phyloP scores from a whole-genome alignment of 2,329 filamentous ascomycete species.

The Xylariaceae sp. region DNA sequence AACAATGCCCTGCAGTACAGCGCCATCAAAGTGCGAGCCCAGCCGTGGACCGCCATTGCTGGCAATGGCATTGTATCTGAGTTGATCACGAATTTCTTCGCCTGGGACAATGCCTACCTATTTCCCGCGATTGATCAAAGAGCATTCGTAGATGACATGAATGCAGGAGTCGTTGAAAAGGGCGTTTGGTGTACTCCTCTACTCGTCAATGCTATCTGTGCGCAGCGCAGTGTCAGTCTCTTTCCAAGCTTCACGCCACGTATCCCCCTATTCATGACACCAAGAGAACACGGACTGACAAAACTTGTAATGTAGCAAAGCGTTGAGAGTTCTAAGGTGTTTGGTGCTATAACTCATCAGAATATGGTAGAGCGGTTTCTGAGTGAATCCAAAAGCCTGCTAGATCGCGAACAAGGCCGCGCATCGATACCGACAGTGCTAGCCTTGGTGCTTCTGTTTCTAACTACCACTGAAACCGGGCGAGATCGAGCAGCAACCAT shows the following conservation, averaged over 20 bases:
- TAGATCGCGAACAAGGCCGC: not conserved
- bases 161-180: not conserved
- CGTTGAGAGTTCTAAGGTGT: too few relatives aligned
- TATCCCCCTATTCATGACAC: conserved; percentile 9
- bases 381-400: not conserved
- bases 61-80: conserved; percentile 17
- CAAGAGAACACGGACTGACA: not conserved
- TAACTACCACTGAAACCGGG: conserved; percentile 4
- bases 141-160: conserved; percentile 9
- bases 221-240: conserved; percentile 8
- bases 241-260: conserved; percentile 2
- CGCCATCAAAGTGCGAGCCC: conserved; percentile 7
- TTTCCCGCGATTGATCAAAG: conserved; percentile 9
- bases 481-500: conserved; percentile 8
- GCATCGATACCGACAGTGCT: conserved; percentile 9
- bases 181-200: conserved; percentile 13
- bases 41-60: conserved; percentile 11
- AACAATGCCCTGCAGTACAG: conserved; percentile 1
- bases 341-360: not conserved
- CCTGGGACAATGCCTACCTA: conserved; percentile 12
- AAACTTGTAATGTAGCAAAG: too few relatives aligned
- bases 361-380: conserved; percentile 11
- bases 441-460: conserved; percentile 14
- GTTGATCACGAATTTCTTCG: conserved; percentile 12
- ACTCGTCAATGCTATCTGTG: conserved; percentile 15